phyloP scores from a whole-genome alignment of 2,329 filamentous ascomycete genomes.

The Fusarium nematophilum region DNA sequence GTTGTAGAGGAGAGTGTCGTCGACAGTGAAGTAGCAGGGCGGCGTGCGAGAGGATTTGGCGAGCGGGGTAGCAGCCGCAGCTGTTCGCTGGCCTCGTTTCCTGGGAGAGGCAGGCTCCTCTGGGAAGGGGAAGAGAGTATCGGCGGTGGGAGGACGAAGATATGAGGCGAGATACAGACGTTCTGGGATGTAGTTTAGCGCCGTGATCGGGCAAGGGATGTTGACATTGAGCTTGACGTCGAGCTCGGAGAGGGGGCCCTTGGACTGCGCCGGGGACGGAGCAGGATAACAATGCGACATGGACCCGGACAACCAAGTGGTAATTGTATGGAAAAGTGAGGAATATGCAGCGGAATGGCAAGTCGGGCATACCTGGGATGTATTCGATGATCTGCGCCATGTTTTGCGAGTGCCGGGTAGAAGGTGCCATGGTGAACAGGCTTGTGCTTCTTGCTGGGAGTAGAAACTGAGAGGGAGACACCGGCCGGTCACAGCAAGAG shows the following conservation, averaged over 20 bases:
- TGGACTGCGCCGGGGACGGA: constrained; percentile 14
- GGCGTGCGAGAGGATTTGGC: constrained; percentile 53
- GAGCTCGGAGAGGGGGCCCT: constrained; percentile 22
- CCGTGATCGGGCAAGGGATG: constrained; percentile 31
- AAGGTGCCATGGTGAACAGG: constrained; percentile 61
- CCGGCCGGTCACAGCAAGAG: constrained; percentile 18
- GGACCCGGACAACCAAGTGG: constrained; percentile 17
- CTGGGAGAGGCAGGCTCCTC: constrained; percentile 68
- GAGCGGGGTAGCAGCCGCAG: constrained; percentile 56
- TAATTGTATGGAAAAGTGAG: constrained; percentile 22
- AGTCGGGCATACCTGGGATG: constrained; percentile 78
- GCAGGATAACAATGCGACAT: constrained; percentile 50
- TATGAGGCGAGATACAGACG: constrained; percentile 96
- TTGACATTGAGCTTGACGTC: constrained; percentile 13
- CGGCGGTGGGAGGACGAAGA: constrained; percentile 80
- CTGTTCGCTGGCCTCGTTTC: constrained; percentile 65
- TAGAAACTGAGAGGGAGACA: constrained; percentile 9
- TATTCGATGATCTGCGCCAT: constrained; percentile 95
- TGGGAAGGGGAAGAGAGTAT: constrained; percentile 89
- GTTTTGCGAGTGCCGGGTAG: constrained; percentile 63
- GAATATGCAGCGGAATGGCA: background rate
- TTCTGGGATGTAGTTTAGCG: constrained; percentile 67
- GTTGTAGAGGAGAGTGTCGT: constrained; percentile 94
- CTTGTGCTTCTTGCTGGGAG: constrained; percentile 36
- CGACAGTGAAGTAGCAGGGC: constrained; percentile 95